Conservation (phyloP, 31 red algal genomes). For the Endocladia muricata region DNA sequence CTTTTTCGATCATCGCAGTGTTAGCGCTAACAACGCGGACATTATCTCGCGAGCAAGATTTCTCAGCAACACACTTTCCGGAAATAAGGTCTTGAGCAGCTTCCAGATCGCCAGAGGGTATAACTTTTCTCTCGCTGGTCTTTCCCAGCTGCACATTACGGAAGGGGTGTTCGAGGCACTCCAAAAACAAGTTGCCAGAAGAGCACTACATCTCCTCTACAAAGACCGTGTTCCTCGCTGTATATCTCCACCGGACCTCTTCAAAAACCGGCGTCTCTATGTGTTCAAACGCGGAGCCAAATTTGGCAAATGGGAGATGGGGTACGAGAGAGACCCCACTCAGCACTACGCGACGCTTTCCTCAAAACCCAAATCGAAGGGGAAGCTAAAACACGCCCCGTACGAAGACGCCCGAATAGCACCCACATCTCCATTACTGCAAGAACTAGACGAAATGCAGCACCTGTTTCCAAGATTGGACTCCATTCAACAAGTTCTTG, state of each 20-base stretch:
- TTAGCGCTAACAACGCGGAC: background rate
- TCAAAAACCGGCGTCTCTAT: background rate
- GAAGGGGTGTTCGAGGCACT: background rate
- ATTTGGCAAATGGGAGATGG: background rate
- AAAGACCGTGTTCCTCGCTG: background rate
- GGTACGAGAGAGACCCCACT: background rate
- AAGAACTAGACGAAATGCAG: background rate
- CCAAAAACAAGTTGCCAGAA: background rate
- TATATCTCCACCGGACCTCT: background rate
- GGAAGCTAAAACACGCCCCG: too few relatives aligned
- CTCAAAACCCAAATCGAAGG: too few relatives aligned
- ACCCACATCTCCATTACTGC: too few relatives aligned
- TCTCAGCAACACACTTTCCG: slow-evolving; percentile 3
- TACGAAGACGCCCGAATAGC: background rate
- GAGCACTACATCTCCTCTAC: background rate
- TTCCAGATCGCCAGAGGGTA: background rate
- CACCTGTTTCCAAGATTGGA: background rate
- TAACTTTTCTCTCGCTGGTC: background rate
- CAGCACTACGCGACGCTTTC: background rate
- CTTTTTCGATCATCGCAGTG: background rate
- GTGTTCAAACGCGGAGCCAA: background rate
- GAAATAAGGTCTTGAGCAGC: background rate
- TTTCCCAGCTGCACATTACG: background rate
- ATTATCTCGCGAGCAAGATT: background rate
- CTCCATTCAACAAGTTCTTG: background rate